These are phyloP conservation scores for Coemansia sp. DNA, from an alignment of 192 early-diverging fungal species.

Conservation along the genomic window DNA sequence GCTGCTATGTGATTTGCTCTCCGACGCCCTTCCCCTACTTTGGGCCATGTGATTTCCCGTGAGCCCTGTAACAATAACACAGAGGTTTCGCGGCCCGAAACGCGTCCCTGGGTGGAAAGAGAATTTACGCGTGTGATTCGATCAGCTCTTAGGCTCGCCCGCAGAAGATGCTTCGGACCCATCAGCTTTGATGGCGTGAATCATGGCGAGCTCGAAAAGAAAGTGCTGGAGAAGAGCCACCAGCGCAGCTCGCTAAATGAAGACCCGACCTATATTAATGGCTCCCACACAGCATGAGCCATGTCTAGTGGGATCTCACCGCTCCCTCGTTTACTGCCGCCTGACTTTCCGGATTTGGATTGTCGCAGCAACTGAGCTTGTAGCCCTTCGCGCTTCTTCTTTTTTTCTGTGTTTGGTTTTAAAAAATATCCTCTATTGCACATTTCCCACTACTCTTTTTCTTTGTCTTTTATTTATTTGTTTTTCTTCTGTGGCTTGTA, in stretches of 20 bases:
- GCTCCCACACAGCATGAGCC: no score
- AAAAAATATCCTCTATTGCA: not conserved
- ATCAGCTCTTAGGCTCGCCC: not conserved
- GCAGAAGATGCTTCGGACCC: no score
- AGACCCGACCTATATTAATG: no score
- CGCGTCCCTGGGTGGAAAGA: not conserved
- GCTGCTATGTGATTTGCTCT: no score
- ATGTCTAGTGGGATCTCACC: no score
- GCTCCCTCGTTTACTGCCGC: not conserved
- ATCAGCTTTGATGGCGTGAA: no score
- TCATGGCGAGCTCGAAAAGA: no score
- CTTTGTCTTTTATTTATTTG: not conserved
- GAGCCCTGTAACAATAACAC: no score
- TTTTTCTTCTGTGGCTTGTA: not conserved
- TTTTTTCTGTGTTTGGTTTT: conserved; percentile 4
- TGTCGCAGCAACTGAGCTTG: not conserved
- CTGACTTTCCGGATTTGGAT: conserved; percentile 1
- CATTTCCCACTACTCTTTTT: not conserved
- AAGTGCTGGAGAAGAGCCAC: no score
- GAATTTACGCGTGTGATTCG: not conserved
- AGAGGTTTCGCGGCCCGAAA: not conserved
- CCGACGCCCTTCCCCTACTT: no score
- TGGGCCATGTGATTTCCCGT: no score
- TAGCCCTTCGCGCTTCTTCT: not conserved
- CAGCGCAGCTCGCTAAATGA: no score